A percentile compares a stretch with the other conserved stretches of the same genome.
These are phyloP conservation scores for Ogataea sp. DNA, from an alignment of 805 yeast species.

Conservation along the genomic window DNA sequence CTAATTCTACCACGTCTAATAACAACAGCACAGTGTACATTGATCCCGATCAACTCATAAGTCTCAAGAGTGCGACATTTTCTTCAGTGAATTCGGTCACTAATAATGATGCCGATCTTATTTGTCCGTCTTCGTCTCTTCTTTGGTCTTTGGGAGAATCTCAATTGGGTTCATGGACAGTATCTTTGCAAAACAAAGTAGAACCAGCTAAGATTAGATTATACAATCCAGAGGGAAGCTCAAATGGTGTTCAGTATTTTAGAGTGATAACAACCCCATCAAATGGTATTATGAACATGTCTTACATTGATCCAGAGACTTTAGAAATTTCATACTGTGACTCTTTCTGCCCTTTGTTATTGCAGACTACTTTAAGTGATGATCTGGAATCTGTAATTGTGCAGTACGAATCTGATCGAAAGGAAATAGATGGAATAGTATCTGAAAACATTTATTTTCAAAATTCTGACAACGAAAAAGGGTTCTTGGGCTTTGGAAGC, in stretches of 20 bases:
- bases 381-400: constrained; percentile 20
- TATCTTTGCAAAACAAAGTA: constrained; percentile 45
- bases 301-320: constrained; percentile 71
- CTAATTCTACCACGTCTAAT: constrained; percentile 19
- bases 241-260: constrained; percentile 48
- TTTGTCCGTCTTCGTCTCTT: constrained; percentile 47
- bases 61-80: constrained; percentile 49
- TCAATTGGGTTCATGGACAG: constrained; percentile 58
- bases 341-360: constrained; percentile 77
- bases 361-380: constrained; percentile 25
- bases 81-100: constrained; percentile 35
- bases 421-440: constrained; percentile 5
- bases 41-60: constrained; percentile 54
- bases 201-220: constrained; percentile 68
- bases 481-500: constrained; percentile 28
- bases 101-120: constrained; percentile 26
- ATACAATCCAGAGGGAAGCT: constrained; percentile 44
- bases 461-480: constrained; percentile 10
- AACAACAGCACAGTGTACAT: constrained; percentile 28
- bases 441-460: constrained; percentile 7
- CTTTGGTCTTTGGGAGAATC: constrained; percentile 45
- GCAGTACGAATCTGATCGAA: constrained; percentile 18
- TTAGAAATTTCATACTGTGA: constrained; percentile 61
- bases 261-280: constrained; percentile 73
- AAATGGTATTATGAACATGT: constrained; percentile 84